Base-by-base conservation (phyloP, 2,329 filamentous ascomycete species). In the Pestalotiopsis sp. region DNA sequence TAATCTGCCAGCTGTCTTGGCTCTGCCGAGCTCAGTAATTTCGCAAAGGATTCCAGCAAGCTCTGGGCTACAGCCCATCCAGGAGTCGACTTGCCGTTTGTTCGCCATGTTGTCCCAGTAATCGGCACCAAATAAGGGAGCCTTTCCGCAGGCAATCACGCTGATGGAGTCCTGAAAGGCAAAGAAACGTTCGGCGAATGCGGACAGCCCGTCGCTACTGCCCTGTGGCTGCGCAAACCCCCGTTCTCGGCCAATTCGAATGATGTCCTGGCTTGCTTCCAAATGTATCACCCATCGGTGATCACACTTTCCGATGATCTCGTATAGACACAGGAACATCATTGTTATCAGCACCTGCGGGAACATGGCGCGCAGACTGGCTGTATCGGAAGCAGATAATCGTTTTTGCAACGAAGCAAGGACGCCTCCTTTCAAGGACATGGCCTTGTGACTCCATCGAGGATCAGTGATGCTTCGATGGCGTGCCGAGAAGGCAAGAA, bases 131-230 rank as follows among this genome's bases (percentile, higher is more conserved):
- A 85, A 85, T 0, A 83, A 73, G 0, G 82, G 80, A 9, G 81
- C 78, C 11, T 84, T 81, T 2, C 82, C 83, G 64, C 83, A 85
- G 0, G 83, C 83, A 0, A 83, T 85, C 40, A 83, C 78, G 35
- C 83, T 83, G 69, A 85, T 85, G 17, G 84, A 81, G 68, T 85
- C 83, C 68, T 85, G 83, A 14, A 84, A 85, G 3, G 83, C 83
- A 66, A 85, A 85, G 69, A 84, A 85, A 1, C 79, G 77, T 69
- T 85, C 83, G 0, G 81, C 79, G 5, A 79, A 75, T 2, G 73
- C 78, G 0, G 79, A 74, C n/a, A 71, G 73, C 65, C 55, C 17
- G 7, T 64, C 52, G 2, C 17, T 22, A 5, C 62, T 55, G 55
- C 65, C 44, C 35, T 67, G 40, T 4, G 67, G 14, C 9, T 38